phyloP scores from a whole-genome alignment of 208 protist genomes.

The Wallacemonas collosoma region DNA sequence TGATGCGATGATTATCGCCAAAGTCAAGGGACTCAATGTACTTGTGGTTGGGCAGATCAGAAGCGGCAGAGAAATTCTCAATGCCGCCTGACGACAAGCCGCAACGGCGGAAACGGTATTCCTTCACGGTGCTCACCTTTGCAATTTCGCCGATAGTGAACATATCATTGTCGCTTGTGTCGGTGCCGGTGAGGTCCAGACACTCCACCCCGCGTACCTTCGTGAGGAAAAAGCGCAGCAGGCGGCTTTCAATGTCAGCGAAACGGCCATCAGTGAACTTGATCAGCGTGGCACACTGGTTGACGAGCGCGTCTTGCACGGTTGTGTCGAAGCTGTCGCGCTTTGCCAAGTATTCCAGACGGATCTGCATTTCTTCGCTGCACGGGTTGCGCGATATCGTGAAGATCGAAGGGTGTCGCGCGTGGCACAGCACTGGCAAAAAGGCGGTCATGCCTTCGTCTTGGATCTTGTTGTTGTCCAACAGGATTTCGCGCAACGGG shows the following conservation, averaged over 20 bases:
- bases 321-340: conserved; percentile 26
- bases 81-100: conserved; percentile 51
- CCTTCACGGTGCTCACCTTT: conserved; percentile 45
- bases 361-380: conserved; percentile 33
- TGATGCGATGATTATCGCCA: conserved; percentile 53
- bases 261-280: conserved; percentile 48
- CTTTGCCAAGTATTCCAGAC: conserved; percentile 59
- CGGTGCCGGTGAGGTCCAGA: conserved; percentile 62
- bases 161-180: conserved; percentile 43
- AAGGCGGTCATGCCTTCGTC: conserved; percentile 60
- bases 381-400: conserved; percentile 43
- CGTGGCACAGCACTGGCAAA: conserved; percentile 38
- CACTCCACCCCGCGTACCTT: conserved; percentile 38
- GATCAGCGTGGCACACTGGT: conserved; percentile 39
- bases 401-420: conserved; percentile 33
- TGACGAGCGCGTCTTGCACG: conserved; percentile 49
- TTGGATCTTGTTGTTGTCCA: conserved; percentile 68
- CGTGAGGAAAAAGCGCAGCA: conserved; percentile 57
- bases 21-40: conserved; percentile 58
- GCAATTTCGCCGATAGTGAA: conserved; percentile 46
- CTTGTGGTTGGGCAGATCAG: conserved; percentile 48
- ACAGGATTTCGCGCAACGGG: conserved; percentile 47
- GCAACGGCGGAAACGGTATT: conserved; percentile 50
- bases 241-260: conserved; percentile 58
- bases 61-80: conserved; percentile 47